Evolutionary conservation across 305 asterid species (phyloP).

Genomic region (Rubia peregrina): DNA sequence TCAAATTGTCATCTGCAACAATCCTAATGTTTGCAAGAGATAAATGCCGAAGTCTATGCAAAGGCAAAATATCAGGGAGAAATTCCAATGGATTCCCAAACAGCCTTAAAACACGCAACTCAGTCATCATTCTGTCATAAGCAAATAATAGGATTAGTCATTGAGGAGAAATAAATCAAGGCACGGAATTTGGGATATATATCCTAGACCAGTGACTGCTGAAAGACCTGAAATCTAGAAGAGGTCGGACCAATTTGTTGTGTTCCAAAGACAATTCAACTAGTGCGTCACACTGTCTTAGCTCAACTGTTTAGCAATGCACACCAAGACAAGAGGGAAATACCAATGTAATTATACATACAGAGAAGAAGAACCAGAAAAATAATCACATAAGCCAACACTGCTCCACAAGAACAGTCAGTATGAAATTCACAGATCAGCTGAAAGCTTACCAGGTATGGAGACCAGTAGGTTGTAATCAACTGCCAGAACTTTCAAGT

Average conservation of each 20-base stretch:
- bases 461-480: constrained; percentile 86
- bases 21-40: constrained; percentile 95
- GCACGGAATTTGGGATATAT: neutral
- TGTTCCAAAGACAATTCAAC: constrained; percentile 97
- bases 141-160: constrained; percentile 42
- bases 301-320: constrained; percentile 56
- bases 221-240: constrained; percentile 96
- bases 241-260: constrained; percentile 98
- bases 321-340: constrained; percentile 8
- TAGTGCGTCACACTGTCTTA: constrained; percentile 76
- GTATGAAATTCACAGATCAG: neutral
- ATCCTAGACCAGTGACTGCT: constrained; percentile 18
- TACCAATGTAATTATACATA: constrained; percentile 18
- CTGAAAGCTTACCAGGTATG: constrained; percentile 73
- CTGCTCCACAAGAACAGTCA: neutral
- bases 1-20: constrained; percentile 85
- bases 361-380: constrained; percentile 8
- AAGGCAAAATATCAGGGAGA: constrained; percentile 93
- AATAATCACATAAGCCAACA: constrained; percentile 9
- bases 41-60: constrained; percentile 84
- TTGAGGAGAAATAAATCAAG: constrained; percentile 18
- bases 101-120: constrained; percentile 79
- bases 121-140: constrained; percentile 82
- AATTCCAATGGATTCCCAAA: constrained; percentile 97
- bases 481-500: constrained; percentile 83